Base-by-base conservation (phyloP, 331 rosid genomes). In the Quercus phellos region DNA sequence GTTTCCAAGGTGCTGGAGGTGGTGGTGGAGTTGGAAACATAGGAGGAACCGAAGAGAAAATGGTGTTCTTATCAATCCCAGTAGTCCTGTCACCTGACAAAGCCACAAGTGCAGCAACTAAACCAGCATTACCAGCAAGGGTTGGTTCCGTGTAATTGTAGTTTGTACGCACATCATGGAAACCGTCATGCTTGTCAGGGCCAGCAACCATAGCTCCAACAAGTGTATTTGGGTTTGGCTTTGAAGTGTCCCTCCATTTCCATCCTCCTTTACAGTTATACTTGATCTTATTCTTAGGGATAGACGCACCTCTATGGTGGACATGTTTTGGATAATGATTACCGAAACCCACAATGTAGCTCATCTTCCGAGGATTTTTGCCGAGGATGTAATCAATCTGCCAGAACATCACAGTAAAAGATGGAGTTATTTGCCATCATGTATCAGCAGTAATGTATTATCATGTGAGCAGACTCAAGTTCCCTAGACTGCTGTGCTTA, bases 11-110 rank as follows among this genome's bases (percentile, higher is more conserved):
- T 34, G 99, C 94, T 30, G 99, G 99, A 68, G 99, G 99, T 11
- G 99, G 99, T 4, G 99, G 99, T 1, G 99, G 99, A 55, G 98
- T 95, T 21, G 99, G 99, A 74, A 95, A 95, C 99, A 95, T 93
- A 0, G 99, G 99, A 2, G 99, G 98, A 82, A 95, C 91, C 1
- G 99, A 96, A 1, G 97, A 91, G 92, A 95, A 95, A 68, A 95
- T 77, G 9, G 98, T 95, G 79, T 95, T 95, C 83, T 93, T 95
- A 84, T 95, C 99, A 18, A 95, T 90, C 4, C 87, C 80, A 5
- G 74, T 68, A 80, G 82, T 51, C 72, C 82, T 86, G 58, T 95
- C 99, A 18, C 99, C 98, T 0, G 99, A 95, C 88, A 95, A 81
- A 34, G 96, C 98, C 51, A 95, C 85, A 0, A 95, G 92, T 13